Base-by-base conservation (phyloP, 345 rosid genomes). In the Eucalyptus pauciflora region DNA sequence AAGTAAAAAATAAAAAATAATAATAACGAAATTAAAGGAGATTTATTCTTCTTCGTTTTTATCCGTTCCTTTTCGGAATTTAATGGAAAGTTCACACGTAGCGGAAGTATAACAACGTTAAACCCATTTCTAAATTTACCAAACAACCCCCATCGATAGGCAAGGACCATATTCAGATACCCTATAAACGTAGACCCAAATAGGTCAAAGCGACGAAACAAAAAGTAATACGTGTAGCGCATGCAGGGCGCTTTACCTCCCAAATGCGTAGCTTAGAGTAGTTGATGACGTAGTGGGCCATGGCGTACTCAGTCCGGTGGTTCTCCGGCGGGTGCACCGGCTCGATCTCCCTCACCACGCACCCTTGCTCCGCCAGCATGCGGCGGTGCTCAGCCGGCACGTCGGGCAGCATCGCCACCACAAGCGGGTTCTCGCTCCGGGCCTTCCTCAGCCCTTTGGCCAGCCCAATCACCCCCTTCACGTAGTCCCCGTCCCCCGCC, bases 181-280 rank as follows among this genome's bases (percentile, higher is more conserved):
- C 48, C 11, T 41, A 41, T 0, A 41, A 41, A 6, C 85, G 48
- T 22, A 76, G 85, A 22, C 29, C 85, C 48, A 22, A 76, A 20
- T 41, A 20, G 1, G 48, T 20, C 85, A 11, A 41, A 76, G 48
- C 24, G 48, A 76, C 48, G 24, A 76, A 20, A 20, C 48, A 4
- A 76, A 76, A 76, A 18, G 76, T 10, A 37, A 71, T 18, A 41
- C 48, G 85, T 76, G 48, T 10, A 20, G 85, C 48, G 48, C 85
- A 41, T 76, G 85, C 85, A 22, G 12, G 10, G 85, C 48, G 31
- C 62, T 56, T 14, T 89, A 93, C 94, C 91, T 93, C 91, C 94
- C 94, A 93, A 10, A 93, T 91, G 41, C 92, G 92, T 25, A 93
- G 93, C 64, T 92, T 93, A 87, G 93, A 91, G 90, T 93, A 93